phyloP scores from a whole-genome alignment of 257 asterid genomes.

The Handroanthus guayacan region DNA sequence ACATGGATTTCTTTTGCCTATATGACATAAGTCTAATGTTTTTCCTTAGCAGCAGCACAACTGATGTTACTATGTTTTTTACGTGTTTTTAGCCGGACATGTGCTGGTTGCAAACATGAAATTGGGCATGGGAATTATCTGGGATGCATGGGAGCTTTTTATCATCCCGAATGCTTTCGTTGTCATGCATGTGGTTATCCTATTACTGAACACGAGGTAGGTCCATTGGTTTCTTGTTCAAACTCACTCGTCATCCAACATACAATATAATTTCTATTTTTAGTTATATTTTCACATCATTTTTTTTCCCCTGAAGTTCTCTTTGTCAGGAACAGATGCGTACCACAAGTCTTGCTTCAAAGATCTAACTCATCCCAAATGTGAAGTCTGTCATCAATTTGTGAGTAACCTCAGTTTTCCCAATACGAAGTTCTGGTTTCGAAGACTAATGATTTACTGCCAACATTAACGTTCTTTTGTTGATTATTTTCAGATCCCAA shows the following conservation, averaged over 20 bases:
- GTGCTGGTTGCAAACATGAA: conserved; percentile 86
- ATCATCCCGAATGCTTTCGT: conserved; percentile 90
- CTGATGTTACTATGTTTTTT: conserved; percentile 28
- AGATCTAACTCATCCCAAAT: conserved; percentile 93
- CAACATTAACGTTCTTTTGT: background rate
- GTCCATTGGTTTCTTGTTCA: conserved; percentile 15
- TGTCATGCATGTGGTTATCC: conserved; percentile 79
- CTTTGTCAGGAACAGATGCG: conserved; percentile 78
- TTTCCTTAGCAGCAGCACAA: background rate
- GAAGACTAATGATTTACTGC: background rate
- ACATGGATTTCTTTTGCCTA: conserved; percentile 8
- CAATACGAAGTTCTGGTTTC: background rate
- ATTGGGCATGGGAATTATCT: conserved; percentile 82
- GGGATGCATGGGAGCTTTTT: conserved; percentile 93
- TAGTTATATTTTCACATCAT: no score
- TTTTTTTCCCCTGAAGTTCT: conserved; percentile 81
- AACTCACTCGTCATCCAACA: background rate
- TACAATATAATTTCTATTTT: background rate
- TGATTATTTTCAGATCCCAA: conserved; percentile 72
- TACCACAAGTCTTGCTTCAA: conserved; percentile 95
- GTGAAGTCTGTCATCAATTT: conserved; percentile 94
- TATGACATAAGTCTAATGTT: conserved; percentile 1
- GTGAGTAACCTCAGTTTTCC: conserved; percentile 50
- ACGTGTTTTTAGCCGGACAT: conserved; percentile 52
- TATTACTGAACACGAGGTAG: conserved; percentile 90